These are phyloP conservation scores for Globisporangium apiculatum DNA, from an alignment of 352 stramenopile species.

Conservation along the genomic window DNA sequence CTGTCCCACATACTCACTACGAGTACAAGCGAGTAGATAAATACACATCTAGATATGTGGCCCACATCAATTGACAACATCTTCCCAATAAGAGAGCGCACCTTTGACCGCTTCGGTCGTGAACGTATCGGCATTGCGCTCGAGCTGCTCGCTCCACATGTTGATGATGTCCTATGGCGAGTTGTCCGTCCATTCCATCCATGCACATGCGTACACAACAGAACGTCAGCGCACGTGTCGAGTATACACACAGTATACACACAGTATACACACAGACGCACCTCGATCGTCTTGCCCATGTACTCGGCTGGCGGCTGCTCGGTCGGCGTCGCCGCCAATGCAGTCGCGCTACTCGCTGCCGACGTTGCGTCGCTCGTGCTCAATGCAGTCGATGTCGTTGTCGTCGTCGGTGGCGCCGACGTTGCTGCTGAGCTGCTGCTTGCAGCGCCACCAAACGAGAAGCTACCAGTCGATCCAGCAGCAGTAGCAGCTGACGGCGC, in stretches of 20 bases:
- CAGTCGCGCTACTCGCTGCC: not conserved
- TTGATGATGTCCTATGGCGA: conserved; percentile 78
- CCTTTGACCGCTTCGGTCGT: conserved; percentile 85
- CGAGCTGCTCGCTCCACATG: conserved; percentile 84
- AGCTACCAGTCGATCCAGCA: not conserved
- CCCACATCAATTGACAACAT: too few species aligned
- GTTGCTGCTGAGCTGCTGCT: conserved; percentile 6
- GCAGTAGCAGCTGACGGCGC: not conserved
- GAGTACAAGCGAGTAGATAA: not conserved
- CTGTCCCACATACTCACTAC: conserved; percentile 80
- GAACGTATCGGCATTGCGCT: conserved; percentile 81
- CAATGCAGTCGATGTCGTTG: conserved; percentile 15
- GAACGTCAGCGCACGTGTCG: not conserved
- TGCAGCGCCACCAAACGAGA: not conserved
- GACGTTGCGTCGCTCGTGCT: not conserved
- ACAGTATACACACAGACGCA: conserved; percentile 8
- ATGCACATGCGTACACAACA: not conserved
- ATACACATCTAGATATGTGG: not conserved
- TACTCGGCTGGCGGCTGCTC: conserved; percentile 78
- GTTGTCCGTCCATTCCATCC: not conserved
- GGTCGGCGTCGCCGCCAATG: conserved; percentile 17
- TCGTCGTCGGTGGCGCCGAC: conserved; percentile 9
- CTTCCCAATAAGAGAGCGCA: conserved; percentile 11
- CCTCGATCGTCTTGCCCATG: conserved; percentile 81
- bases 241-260: not conserved